Conservation (phyloP, 768 basidiomycete genomes). For the Cystofilobasidium capitatum region DNA sequence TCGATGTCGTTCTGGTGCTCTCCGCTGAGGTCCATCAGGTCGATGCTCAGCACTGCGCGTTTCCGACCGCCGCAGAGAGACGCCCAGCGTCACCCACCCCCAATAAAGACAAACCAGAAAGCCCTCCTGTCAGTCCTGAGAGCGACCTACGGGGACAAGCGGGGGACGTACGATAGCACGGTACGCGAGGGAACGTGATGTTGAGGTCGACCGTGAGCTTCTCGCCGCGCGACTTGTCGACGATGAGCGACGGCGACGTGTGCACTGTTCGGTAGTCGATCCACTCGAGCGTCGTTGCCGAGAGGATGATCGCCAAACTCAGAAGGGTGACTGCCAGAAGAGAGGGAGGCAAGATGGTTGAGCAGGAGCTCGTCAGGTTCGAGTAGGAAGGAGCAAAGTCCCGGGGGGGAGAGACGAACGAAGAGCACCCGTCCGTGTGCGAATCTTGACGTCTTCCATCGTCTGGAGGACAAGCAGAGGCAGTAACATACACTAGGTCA, state of each 20-base stretch:
- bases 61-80: not conserved
- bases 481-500: not conserved
- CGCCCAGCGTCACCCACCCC: no score
- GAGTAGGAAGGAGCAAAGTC: not conserved
- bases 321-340: conserved; percentile 67
- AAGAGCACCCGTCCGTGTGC: conserved; percentile 86
- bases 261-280: conserved; percentile 82
- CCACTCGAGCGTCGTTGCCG: conserved; percentile 87
- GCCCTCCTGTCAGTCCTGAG: not conserved
- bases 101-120: not conserved
- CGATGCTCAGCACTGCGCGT: conserved; percentile 72
- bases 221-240: conserved; percentile 91
- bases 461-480: conserved; percentile 52
- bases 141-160: not conserved
- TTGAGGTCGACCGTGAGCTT: conserved; percentile 85
- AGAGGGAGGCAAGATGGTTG: not conserved
- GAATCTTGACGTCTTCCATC: conserved; percentile 98
- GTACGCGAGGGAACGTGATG: conserved; percentile 89
- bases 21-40: conserved; percentile 96
- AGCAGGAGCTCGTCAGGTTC: not conserved
- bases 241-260: conserved; percentile 78
- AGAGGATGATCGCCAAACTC: conserved; percentile 81
- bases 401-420: conserved; percentile 49
- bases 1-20: conserved; percentile 81
- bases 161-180: conserved; percentile 79